phyloP scores from a whole-genome alignment of 768 basidiomycete genomes.

The Cystobasidium ongulense region DNA sequence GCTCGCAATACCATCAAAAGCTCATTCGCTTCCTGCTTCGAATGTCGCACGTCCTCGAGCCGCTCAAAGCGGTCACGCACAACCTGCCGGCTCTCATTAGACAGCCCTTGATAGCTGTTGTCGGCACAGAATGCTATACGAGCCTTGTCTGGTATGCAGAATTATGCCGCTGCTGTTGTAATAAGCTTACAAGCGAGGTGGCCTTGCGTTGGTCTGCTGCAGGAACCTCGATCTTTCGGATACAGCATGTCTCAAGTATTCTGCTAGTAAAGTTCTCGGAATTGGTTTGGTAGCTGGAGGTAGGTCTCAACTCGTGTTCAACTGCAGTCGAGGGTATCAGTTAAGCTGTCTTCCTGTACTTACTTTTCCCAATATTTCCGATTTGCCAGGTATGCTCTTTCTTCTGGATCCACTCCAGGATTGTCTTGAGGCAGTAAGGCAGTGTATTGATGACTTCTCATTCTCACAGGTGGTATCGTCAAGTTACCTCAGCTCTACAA shows the following conservation, averaged over 20 bases:
- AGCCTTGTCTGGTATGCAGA: conserved; percentile 28
- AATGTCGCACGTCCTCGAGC: conserved; percentile 20
- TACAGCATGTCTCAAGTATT: conserved; percentile 77
- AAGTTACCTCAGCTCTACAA: conserved; percentile 89
- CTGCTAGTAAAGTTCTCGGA: conserved; percentile 83
- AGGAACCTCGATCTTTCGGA: conserved; percentile 72
- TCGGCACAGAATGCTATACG: conserved; percentile 51
- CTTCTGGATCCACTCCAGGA: neutral
- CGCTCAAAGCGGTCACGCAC: conserved; percentile 55
- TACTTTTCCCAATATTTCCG: neutral
- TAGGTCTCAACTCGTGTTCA: neutral
- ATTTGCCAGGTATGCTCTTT: neutral
- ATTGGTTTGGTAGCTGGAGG: conserved; percentile 74
- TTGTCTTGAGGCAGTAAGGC: neutral
- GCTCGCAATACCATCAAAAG: neutral
- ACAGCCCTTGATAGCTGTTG: conserved; percentile 68
- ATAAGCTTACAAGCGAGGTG: neutral
- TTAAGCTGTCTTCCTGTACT: neutral
- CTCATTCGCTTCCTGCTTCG: neutral
- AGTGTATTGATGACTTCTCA: neutral
- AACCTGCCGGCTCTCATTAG: conserved; percentile 78
- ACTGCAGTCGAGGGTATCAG: neutral
- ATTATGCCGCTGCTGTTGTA: neutral
- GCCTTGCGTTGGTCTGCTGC: conserved; percentile 51
- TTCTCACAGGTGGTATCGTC: conserved; percentile 68